A percentile compares a stretch with the other conserved stretches of the same genome.
Evolutionary conservation across 495 filamentous ascomycete genomes (phyloP).

Genomic region (Xylaria cubensis): DNA sequence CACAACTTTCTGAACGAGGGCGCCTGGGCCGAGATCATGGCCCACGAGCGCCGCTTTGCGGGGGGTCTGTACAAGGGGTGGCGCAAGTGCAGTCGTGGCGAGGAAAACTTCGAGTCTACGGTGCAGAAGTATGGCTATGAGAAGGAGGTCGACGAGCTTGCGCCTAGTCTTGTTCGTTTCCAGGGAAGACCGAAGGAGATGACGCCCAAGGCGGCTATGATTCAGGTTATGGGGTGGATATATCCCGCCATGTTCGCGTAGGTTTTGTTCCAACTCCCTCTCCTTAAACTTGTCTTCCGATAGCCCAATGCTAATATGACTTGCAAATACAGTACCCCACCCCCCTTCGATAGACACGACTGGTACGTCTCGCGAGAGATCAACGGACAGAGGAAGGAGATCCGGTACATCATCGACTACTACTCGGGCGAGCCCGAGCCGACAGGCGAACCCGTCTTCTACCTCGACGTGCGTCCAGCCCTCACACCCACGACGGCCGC

Average conservation of each 20-base stretch:
- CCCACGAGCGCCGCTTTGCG: conserved; percentile 87
- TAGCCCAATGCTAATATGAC: no score
- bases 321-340: conserved; percentile 61
- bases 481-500: conserved; percentile 83
- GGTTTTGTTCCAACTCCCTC: conserved; percentile 32
- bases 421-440: conserved; percentile 88
- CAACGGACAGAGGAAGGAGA: conserved; percentile 68
- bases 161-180: conserved; percentile 81
- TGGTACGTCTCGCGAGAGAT: conserved; percentile 84
- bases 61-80: conserved; percentile 74
- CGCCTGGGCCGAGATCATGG: conserved; percentile 91
- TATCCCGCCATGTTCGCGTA: conserved; percentile 82
- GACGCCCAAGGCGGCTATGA: conserved; percentile 85
- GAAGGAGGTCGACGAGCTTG: conserved; percentile 45
- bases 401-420: conserved; percentile 98
- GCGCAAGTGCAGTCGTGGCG: conserved; percentile 75
- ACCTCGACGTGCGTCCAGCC: conserved; percentile 93
- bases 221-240: conserved; percentile 76
- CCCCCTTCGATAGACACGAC: conserved; percentile 97
- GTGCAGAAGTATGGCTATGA: conserved; percentile 44
- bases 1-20: conserved; percentile 99
- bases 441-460: conserved; percentile 94
- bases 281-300: no score
- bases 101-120: conserved; percentile 55
- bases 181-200: conserved; percentile 86